A percentile compares a stretch with the other conserved stretches of the same genome.
phyloP scores from a whole-genome alignment of 768 basidiomycete genomes.

The Pseudohyphozyma bogoriensis region DNA sequence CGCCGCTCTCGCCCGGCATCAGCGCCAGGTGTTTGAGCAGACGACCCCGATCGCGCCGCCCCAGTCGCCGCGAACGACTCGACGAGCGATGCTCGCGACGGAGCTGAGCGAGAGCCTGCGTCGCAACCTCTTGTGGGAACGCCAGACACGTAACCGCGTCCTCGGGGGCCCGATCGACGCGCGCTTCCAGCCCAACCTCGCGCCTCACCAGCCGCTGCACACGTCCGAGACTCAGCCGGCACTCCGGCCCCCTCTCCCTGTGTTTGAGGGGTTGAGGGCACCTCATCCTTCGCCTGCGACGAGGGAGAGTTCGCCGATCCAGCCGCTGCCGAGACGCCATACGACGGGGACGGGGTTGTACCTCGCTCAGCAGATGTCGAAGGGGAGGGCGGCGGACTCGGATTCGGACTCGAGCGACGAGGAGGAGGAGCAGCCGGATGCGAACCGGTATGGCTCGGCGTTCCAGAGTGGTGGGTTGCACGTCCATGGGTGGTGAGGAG shows the following conservation, averaged over 20 bases:
- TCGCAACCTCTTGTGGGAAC: slow-evolving; percentile 65
- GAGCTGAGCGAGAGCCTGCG: slow-evolving; percentile 78
- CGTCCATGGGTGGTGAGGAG: neutral
- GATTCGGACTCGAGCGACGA: neutral
- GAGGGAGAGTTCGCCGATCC: slow-evolving; percentile 10
- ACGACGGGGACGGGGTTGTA: slow-evolving; percentile 21
- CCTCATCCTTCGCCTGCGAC: slow-evolving; percentile 9
- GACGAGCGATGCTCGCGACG: slow-evolving; percentile 69
- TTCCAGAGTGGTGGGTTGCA: neutral
- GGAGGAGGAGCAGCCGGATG: neutral
- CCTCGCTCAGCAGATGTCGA: slow-evolving; percentile 7
- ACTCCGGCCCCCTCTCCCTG: neutral
- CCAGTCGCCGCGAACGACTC: slow-evolving; percentile 74
- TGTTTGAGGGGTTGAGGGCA: slow-evolving; percentile 2
- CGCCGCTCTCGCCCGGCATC: slow-evolving; percentile 11
- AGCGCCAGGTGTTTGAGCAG: slow-evolving; percentile 39
- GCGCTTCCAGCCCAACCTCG: slow-evolving; percentile 5
- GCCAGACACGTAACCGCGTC: slow-evolving; percentile 34
- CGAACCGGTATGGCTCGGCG: neutral
- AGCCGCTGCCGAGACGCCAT: slow-evolving; percentile 1
- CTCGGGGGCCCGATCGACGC: slow-evolving; percentile 21
- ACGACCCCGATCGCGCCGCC: slow-evolving; percentile 53
- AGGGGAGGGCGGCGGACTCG: neutral
- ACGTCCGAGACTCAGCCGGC: neutral
- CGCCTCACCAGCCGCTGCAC: slow-evolving; percentile 1